Evolutionary conservation across 75 land plant genomes (phyloP).

Genomic region (Picea sitchensis): DNA sequence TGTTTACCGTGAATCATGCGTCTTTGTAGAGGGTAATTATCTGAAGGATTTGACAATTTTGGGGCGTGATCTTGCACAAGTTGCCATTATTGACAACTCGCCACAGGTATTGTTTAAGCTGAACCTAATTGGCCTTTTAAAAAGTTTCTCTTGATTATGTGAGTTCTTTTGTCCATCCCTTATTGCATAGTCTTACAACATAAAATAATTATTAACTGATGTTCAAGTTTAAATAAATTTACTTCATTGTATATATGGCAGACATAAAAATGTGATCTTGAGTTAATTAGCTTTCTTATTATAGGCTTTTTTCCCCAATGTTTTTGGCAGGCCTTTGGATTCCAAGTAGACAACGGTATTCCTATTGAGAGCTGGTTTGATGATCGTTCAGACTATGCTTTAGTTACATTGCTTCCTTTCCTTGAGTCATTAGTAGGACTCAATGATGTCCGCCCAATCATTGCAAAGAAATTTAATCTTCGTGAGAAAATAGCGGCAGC

Average conservation of each 20-base stretch:
- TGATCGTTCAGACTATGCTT: conserved; percentile 59
- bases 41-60: conserved; percentile 76
- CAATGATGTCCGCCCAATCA: conserved; percentile 84
- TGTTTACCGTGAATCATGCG: conserved; percentile 77
- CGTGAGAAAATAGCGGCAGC: conserved; percentile 37
- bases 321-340: conserved; percentile 68
- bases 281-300: neutral
- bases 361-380: conserved; percentile 94
- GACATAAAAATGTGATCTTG: neutral
- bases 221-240: neutral
- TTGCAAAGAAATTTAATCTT: conserved; percentile 54
- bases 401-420: conserved; percentile 67
- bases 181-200: neutral
- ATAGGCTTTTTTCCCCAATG: neutral
- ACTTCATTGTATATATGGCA: neutral
- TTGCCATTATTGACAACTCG: conserved; percentile 82
- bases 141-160: neutral
- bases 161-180: neutral
- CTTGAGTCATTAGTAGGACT: conserved; percentile 67
- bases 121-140: neutral
- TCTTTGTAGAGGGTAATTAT: conserved; percentile 69
- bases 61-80: conserved; percentile 84
- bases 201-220: neutral
- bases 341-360: conserved; percentile 87
- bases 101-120: conserved; percentile 62